Evolutionary conservation across 768 basidiomycete species (phyloP).

Genomic region (Boletus reticulatus): DNA sequence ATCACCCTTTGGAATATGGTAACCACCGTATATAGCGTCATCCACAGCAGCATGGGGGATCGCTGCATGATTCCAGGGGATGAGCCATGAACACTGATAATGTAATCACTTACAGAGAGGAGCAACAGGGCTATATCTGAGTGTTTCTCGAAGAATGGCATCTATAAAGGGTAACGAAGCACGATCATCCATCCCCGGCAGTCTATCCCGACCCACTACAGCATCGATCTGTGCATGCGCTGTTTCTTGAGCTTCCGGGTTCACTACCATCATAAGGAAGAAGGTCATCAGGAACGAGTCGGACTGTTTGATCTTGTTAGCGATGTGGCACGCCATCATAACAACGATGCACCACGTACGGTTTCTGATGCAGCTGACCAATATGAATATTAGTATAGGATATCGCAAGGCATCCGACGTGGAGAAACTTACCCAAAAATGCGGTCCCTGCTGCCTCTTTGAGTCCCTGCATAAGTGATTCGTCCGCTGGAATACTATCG

Average conservation of each 20-base stretch:
- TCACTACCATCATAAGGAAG: too few relatives aligned
- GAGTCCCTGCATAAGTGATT: too few relatives aligned
- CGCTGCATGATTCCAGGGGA: not conserved
- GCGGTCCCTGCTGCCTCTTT: too few relatives aligned
- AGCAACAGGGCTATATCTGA: not conserved
- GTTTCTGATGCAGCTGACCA: not conserved
- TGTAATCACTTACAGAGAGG: not conserved
- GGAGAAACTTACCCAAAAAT: too few relatives aligned
- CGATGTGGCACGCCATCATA: not conserved
- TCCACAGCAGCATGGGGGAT: not conserved
- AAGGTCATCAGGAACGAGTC: too few relatives aligned
- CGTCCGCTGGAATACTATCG: not conserved
- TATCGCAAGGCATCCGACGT: too few relatives aligned
- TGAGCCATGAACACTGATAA: not conserved
- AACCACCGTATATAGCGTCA: conserved; percentile 24
- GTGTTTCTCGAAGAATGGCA: not conserved
- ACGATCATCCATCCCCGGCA: not conserved
- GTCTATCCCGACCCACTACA: not conserved
- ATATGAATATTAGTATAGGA: too few relatives aligned
- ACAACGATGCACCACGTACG: not conserved
- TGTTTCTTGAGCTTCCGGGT: not conserved
- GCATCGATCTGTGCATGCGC: not conserved
- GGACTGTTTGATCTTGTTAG: too few relatives aligned
- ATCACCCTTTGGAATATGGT: conserved; percentile 44
- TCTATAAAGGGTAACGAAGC: not conserved